These are phyloP conservation scores for Thinopyrum elongatum DNA, from an alignment of 176 grass and related monocot species.

Conservation along the genomic window DNA sequence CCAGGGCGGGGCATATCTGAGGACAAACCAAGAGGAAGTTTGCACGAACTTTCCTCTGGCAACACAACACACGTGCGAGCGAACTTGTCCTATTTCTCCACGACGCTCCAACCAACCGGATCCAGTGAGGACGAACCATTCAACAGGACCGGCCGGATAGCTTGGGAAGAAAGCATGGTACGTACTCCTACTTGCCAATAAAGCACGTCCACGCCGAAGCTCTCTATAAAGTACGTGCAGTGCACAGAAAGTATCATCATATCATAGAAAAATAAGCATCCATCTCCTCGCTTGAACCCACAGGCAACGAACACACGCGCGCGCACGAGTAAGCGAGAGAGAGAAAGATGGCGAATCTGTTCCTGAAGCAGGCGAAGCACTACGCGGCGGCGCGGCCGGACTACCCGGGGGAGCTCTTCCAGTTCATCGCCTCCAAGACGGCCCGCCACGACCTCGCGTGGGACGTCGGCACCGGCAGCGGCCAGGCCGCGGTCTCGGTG, in stretches of 20 bases:
- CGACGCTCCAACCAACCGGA: no score
- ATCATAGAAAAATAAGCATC: constrained; percentile 9
- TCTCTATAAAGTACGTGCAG: not conserved
- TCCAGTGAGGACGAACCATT: no score
- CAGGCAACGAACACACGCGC: not conserved
- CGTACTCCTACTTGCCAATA: not conserved
- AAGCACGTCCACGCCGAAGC: not conserved
- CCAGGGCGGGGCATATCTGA: not conserved
- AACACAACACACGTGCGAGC: not conserved
- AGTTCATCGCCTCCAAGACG: constrained; percentile 74
- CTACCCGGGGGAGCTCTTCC: constrained; percentile 76
- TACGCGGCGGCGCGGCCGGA: constrained; percentile 70
- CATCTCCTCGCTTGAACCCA: not conserved
- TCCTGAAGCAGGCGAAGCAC: constrained; percentile 78
- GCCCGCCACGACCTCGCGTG: constrained; percentile 54
- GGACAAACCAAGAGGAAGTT: not conserved
- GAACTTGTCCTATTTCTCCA: not conserved
- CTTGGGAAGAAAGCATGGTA: not conserved
- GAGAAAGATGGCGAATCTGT: constrained; percentile 65
- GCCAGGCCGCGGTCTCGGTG: constrained; percentile 63
- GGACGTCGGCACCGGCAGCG: constrained; percentile 96
- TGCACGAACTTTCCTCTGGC: not conserved
- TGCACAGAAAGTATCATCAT: not conserved
- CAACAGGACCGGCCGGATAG: no score
- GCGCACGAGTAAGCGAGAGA: no score